Percentiles rank a stretch among this genome's conserved stretches.
phyloP scores from a whole-genome alignment of 805 yeast species.

The Candida loeiensis region DNA sequence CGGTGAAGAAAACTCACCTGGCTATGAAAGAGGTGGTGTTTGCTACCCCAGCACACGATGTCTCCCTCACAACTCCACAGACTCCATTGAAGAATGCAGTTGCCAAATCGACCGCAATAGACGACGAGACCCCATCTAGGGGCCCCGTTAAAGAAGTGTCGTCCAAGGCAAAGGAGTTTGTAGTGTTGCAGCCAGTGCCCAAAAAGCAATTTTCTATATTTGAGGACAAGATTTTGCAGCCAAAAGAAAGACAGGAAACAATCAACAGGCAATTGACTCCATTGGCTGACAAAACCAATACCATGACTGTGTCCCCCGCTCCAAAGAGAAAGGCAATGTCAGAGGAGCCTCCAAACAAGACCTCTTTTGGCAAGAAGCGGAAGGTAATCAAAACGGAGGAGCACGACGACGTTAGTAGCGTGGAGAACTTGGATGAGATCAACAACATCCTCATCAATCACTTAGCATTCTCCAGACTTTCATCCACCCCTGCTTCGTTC shows the following conservation, averaged over 20 bases:
- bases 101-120: neutral
- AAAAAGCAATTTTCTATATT: slow-evolving; percentile 11
- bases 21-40: neutral
- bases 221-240: slow-evolving; percentile 10
- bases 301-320: slow-evolving; percentile 1
- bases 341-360: slow-evolving; percentile 30
- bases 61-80: neutral
- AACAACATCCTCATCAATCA: slow-evolving; percentile 73
- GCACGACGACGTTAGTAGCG: slow-evolving; percentile 10
- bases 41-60: neutral
- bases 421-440: slow-evolving; percentile 48
- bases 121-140: slow-evolving; percentile 5
- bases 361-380: slow-evolving; percentile 14
- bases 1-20: neutral
- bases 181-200: slow-evolving; percentile 1
- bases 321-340: slow-evolving; percentile 26
- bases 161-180: neutral
- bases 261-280: slow-evolving; percentile 18
- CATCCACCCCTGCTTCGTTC: slow-evolving; percentile 80
- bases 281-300: slow-evolving; percentile 26
- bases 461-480: slow-evolving; percentile 82
- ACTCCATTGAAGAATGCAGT: neutral
- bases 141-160: slow-evolving; percentile 1
- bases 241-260: slow-evolving; percentile 17
- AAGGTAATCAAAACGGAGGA: slow-evolving; percentile 19